Evolutionary conservation across 805 yeast species (phyloP).

Genomic region (Starmerella sirachaensis): DNA sequence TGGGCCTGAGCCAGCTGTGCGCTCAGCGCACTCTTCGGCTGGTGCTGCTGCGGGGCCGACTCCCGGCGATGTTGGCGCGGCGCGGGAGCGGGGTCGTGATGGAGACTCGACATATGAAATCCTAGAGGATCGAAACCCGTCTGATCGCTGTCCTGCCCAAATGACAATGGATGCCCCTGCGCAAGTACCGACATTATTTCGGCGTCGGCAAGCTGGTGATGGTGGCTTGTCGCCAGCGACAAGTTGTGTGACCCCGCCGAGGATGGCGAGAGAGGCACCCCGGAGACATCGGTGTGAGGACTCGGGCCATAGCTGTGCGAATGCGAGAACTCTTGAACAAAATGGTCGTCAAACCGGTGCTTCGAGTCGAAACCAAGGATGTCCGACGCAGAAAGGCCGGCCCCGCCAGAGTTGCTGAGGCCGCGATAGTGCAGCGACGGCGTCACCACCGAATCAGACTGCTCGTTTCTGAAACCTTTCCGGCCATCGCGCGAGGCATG

Average conservation of each 20-base stretch:
- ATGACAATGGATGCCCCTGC: conserved; percentile 1
- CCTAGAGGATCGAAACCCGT: not conserved
- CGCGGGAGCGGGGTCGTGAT: not conserved
- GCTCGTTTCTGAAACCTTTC: too few relatives aligned
- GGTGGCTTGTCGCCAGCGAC: not conserved
- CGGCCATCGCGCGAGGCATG: not conserved
- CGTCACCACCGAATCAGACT: not conserved
- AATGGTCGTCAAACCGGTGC: conserved; percentile 3
- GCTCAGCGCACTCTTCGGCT: conserved; percentile 16
- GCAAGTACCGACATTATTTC: conserved; percentile 7
- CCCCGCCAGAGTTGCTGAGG: not conserved
- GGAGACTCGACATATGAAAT: not conserved
- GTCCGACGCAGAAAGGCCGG: not conserved
- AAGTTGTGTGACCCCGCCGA: conserved; percentile 8
- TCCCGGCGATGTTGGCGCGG: not conserved
- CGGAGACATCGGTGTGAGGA: conserved; percentile 7
- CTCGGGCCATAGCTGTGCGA: conserved; percentile 1
- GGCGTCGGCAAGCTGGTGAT: conserved; percentile 3
- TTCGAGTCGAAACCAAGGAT: not conserved
- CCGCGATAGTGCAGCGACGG: conserved; percentile 1
- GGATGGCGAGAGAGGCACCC: conserved; percentile 13
- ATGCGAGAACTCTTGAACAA: conserved; percentile 5
- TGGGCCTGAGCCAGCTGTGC: conserved; percentile 20
- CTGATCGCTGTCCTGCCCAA: not conserved
- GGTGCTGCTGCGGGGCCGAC: conserved; percentile 1